phyloP scores from a whole-genome alignment of 805 yeast species.

The Priceomyces fermenticarens region DNA sequence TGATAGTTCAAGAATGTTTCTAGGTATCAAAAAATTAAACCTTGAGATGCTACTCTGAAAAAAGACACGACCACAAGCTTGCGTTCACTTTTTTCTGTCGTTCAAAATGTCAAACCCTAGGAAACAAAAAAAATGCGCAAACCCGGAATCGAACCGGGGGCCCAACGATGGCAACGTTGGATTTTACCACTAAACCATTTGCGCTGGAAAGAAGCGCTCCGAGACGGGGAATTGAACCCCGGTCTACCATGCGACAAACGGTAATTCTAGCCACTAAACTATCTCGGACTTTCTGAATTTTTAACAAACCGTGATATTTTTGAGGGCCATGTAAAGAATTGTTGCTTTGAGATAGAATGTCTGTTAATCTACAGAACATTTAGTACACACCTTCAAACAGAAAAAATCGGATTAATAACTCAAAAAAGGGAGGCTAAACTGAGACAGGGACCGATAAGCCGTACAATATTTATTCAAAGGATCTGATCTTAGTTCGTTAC shows the following conservation, averaged over 20 bases:
- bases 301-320: too few relatives aligned
- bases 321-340: too few relatives aligned
- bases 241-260: constrained; percentile 20
- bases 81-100: neutral
- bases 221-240: constrained; percentile 20
- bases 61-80: neutral
- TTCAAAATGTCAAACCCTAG: neutral
- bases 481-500: too few relatives aligned
- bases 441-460: too few relatives aligned
- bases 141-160: constrained; percentile 16
- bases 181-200: constrained; percentile 14
- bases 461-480: too few relatives aligned
- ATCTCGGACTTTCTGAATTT: constrained; percentile 10
- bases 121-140: constrained; percentile 9
- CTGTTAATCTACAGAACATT: too few relatives aligned
- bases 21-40: neutral
- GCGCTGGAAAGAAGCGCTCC: constrained; percentile 10
- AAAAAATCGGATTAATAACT: too few relatives aligned
- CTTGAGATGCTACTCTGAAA: too few relatives aligned
- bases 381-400: too few relatives aligned
- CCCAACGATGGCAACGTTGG: constrained; percentile 15
- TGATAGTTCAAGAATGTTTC: neutral
- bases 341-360: too few relatives aligned
- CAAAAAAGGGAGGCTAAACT: too few relatives aligned
- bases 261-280: constrained; percentile 20